These are phyloP conservation scores for Phytophthora pluvialis DNA, from an alignment of 352 stramenopile species.

Conservation along the genomic window DNA sequence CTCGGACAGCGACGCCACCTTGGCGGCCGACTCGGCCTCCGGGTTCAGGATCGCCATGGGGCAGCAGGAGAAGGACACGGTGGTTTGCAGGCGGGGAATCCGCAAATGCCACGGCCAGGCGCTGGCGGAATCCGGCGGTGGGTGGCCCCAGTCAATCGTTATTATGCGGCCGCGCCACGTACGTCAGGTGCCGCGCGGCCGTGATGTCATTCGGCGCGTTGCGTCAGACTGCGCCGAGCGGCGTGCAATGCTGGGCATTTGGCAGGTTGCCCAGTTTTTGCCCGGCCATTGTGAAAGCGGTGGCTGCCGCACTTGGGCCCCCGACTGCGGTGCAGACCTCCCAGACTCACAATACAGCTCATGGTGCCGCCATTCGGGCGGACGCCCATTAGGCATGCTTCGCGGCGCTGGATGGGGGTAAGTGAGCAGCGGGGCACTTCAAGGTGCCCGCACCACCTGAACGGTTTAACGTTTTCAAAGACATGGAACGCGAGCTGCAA, in stretches of 20 bases:
- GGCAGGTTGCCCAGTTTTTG: slow-evolving; percentile 20
- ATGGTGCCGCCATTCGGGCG: not conserved
- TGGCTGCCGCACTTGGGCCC: slow-evolving; percentile 4
- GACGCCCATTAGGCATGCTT: not conserved
- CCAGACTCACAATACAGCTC: not conserved
- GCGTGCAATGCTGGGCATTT: slow-evolving; percentile 14
- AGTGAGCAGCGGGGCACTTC: slow-evolving; percentile 15
- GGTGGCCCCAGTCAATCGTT: slow-evolving; percentile 22
- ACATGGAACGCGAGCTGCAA: slow-evolving; percentile 6
- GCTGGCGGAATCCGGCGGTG: slow-evolving; percentile 27
- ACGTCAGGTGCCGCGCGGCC: slow-evolving; percentile 41
- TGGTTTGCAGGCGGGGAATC: slow-evolving; percentile 38
- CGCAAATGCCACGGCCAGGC: slow-evolving; percentile 37
- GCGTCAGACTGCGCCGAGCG: slow-evolving; percentile 25
- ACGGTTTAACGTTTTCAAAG: slow-evolving; percentile 12
- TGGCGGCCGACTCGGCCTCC: slow-evolving; percentile 48
- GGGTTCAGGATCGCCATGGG: slow-evolving; percentile 76
- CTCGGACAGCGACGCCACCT: slow-evolving; percentile 34
- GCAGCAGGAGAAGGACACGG: not conserved
- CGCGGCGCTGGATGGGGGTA: slow-evolving; percentile 18
- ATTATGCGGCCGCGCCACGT: slow-evolving; percentile 5
- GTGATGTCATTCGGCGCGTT: slow-evolving; percentile 59
- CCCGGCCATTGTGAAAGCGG: not conserved
- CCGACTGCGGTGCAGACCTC: not conserved
- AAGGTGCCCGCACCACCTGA: slow-evolving; percentile 23